These are phyloP conservation scores for Chiua virens DNA, from an alignment of 768 basidiomycete genomes.

Conservation along the genomic window DNA sequence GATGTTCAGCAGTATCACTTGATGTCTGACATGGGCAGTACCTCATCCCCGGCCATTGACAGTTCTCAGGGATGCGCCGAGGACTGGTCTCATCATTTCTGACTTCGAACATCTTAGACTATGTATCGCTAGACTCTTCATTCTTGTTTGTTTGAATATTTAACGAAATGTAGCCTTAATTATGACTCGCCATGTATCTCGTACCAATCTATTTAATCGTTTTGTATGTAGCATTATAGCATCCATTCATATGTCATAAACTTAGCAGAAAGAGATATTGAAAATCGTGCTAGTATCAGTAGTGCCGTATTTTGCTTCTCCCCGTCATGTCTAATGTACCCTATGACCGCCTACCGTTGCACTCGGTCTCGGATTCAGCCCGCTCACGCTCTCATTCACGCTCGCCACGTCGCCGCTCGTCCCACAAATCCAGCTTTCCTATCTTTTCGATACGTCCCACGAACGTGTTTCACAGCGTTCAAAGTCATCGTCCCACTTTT, in stretches of 20 bases:
- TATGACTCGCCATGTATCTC: not conserved
- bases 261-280: no score
- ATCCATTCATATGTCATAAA: no score
- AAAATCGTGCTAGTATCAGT: no score
- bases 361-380: slow-evolving; percentile 37
- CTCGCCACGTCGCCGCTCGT: slow-evolving; percentile 24
- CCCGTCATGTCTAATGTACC: slow-evolving; percentile 38
- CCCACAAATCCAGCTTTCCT: slow-evolving; percentile 27
- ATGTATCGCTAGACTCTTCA: not conserved
- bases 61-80: not conserved
- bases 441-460: slow-evolving; percentile 33
- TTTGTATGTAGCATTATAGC: no score
- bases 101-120: not conserved
- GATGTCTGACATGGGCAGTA: not conserved
- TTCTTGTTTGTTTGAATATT: not conserved
- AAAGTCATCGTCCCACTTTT: slow-evolving; percentile 44
- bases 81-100: not conserved
- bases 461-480: slow-evolving; percentile 38
- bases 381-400: slow-evolving; percentile 20
- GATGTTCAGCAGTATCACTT: not conserved
- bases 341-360: slow-evolving; percentile 54
- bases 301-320: not conserved
- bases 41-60: not conserved
- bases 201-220: not conserved
- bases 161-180: slow-evolving; percentile 8